Conservation (phyloP, 2,329 filamentous ascomycete genomes). For the Zarea fungicola region DNA sequence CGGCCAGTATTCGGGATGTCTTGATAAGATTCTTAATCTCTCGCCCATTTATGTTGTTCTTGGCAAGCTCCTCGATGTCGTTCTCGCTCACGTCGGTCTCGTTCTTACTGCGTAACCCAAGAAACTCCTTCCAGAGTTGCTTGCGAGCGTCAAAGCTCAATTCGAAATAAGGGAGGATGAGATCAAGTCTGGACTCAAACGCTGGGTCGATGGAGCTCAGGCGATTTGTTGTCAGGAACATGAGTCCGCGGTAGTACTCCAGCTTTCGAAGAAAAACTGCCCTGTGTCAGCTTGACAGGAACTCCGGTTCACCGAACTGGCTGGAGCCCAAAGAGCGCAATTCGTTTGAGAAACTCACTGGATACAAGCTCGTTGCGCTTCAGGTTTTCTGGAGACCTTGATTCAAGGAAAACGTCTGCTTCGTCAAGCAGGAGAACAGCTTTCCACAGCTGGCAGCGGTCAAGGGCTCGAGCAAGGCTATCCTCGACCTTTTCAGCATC, state of each 20-base stretch:
- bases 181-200: slow-evolving; percentile 5
- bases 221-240: neutral
- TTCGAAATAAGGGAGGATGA: slow-evolving; percentile 4
- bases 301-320: no score
- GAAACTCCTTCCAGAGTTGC: neutral
- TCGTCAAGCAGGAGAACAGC: slow-evolving; percentile 23
- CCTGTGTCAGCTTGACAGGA: no score
- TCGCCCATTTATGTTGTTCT: neutral
- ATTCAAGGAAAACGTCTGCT: slow-evolving; percentile 24
- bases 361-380: slow-evolving; percentile 23
- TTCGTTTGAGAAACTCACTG: slow-evolving; percentile 13
- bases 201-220: neutral
- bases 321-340: no score
- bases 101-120: neutral
- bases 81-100: neutral
- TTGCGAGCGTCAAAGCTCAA: neutral
- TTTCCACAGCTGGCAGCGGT: slow-evolving; percentile 21
- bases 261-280: neutral
- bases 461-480: slow-evolving; percentile 19
- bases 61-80: neutral
- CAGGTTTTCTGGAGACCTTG: slow-evolving; percentile 19
- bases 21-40: neutral
- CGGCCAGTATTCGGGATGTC: neutral
- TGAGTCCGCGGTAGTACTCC: neutral
- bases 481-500: slow-evolving; percentile 19